Conservation (phyloP, 164 flowering plant species). For the Annona squamosa region DNA sequence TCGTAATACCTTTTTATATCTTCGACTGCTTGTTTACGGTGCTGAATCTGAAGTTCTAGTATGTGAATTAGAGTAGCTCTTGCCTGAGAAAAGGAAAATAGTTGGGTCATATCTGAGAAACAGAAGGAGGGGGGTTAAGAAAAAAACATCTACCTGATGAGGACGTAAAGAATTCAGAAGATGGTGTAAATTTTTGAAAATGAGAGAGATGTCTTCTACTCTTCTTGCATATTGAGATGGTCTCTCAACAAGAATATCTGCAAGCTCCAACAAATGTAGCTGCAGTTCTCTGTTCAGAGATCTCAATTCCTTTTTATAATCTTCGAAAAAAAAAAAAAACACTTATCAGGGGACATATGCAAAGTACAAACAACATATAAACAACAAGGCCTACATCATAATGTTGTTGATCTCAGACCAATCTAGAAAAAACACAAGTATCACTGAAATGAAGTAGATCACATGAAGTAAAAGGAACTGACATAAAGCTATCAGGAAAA, state of each 20-base stretch:
- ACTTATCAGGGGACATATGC: background rate
- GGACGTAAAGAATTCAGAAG: constrained; percentile 90
- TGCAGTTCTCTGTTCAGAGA: constrained; percentile 81
- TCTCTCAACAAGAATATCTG: constrained; percentile 89
- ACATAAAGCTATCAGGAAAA: too few relatives aligned
- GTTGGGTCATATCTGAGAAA: too few relatives aligned
- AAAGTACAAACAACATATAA: background rate
- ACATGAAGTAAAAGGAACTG: too few relatives aligned
- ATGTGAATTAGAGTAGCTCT: constrained; percentile 86
- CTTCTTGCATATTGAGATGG: constrained; percentile 94
- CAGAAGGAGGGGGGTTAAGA: background rate
- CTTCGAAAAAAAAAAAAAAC: constrained; percentile 23
- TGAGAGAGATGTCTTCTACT: constrained; percentile 87
- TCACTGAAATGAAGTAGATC: too few relatives aligned
- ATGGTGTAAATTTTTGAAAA: constrained; percentile 83
- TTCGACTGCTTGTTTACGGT: constrained; percentile 84
- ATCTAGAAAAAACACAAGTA: too few relatives aligned
- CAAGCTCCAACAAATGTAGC: constrained; percentile 84
- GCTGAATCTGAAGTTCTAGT: constrained; percentile 74
- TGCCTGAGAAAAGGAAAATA: constrained; percentile 36
- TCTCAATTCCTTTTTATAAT: constrained; percentile 77
- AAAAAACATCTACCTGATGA: constrained; percentile 54
- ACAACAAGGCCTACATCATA: too few relatives aligned
- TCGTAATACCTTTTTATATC: constrained; percentile 72
- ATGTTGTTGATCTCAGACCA: too few relatives aligned